Evolutionary conservation across 2,329 filamentous ascomycete genomes (phyloP).

Genomic region (Clarireedia sp.): DNA sequence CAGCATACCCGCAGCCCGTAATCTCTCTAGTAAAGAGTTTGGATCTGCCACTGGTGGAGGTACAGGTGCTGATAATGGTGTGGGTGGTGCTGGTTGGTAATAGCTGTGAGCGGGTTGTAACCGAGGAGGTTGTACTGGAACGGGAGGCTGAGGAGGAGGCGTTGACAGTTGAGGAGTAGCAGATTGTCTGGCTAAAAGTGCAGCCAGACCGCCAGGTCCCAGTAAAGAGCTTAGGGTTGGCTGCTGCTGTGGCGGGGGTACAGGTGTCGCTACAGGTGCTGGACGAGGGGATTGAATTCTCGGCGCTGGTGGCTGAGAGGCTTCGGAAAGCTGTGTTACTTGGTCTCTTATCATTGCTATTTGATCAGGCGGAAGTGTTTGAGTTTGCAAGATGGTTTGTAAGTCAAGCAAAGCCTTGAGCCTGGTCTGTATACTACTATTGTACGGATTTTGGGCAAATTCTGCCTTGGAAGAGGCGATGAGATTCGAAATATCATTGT

Average conservation of each 20-base stretch:
- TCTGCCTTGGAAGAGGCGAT: slow-evolving; percentile 66
- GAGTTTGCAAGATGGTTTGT: slow-evolving; percentile 69
- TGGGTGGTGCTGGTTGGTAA: slow-evolving; percentile 24
- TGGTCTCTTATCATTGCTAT: slow-evolving; percentile 78
- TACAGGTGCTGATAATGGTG: slow-evolving; percentile 30
- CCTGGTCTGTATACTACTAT: slow-evolving; percentile 67
- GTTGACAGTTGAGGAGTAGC: slow-evolving; percentile 43
- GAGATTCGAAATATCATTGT: slow-evolving; percentile 73
- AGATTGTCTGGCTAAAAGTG: slow-evolving; percentile 47
- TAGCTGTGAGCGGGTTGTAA: slow-evolving; percentile 34
- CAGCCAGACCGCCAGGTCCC: slow-evolving; percentile 37
- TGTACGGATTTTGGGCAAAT: slow-evolving; percentile 67
- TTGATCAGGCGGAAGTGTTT: slow-evolving; percentile 72
- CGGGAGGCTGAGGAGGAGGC: slow-evolving; percentile 31
- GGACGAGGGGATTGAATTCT: slow-evolving; percentile 31
- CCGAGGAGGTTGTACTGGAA: slow-evolving; percentile 44
- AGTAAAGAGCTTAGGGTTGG: slow-evolving; percentile 49
- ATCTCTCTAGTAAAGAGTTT: slow-evolving; percentile 54
- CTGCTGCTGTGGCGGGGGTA: slow-evolving; percentile 22
- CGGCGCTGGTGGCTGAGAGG: slow-evolving; percentile 28
- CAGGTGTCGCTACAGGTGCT: slow-evolving; percentile 22
- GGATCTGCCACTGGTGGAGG: slow-evolving; percentile 32
- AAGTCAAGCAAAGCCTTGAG: slow-evolving; percentile 80
- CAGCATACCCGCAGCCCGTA: slow-evolving; percentile 62
- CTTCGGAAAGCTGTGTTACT: slow-evolving; percentile 59